Conservation (phyloP, 2,329 filamentous ascomycete species). For the Trichocomaceae sp. region DNA sequence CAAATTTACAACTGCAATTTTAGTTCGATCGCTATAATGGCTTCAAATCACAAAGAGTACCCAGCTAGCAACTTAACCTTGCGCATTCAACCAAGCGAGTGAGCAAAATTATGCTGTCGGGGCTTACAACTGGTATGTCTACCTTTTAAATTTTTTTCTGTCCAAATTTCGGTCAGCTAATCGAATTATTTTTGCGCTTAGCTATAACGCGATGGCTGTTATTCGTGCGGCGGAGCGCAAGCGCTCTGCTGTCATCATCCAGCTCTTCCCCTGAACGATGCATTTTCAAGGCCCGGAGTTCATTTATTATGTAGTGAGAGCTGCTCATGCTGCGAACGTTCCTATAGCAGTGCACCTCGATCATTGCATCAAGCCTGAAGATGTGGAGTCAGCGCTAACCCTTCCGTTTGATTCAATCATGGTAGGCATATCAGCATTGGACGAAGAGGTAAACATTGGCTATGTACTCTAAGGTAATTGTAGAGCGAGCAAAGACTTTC, state of each 20-base stretch:
- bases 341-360: conserved; percentile 2
- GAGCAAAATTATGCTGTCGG: background rate
- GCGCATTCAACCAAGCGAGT: conserved; percentile 2
- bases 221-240: conserved; percentile 3
- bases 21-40: too few relatives aligned
- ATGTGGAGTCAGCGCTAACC: conserved; percentile 1
- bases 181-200: too few relatives aligned
- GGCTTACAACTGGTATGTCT: conserved; percentile 4
- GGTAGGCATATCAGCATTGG: background rate
- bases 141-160: background rate
- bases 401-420: conserved; percentile 8
- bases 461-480: background rate
- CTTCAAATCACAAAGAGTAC: too few relatives aligned
- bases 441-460: background rate
- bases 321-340: background rate
- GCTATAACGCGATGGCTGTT: conserved; percentile 6
- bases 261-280: conserved; percentile 3
- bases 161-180: background rate
- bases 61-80: conserved; percentile 3
- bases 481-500: background rate
- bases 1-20: too few relatives aligned
- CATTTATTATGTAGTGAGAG: background rate
- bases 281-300: conserved; percentile 1
- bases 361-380: conserved; percentile 5
- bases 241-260: conserved; percentile 3